Evolutionary conservation across 1,284 basidiomycete genomes (phyloP), one percentile per base, ranked within the genome.

Genomic region (Pseudozyma thailandica): DNA sequence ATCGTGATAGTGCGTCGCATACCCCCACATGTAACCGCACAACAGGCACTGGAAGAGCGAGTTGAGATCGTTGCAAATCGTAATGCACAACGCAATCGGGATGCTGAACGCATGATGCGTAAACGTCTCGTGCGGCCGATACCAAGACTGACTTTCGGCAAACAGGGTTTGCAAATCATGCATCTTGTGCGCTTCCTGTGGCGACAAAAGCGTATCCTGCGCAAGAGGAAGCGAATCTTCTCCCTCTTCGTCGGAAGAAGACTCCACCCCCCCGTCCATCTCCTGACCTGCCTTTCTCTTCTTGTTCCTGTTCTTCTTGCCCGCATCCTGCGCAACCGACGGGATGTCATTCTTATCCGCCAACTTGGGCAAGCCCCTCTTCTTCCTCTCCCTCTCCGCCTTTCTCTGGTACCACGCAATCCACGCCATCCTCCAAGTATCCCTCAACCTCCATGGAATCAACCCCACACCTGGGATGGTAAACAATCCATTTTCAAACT

Each of bases 41-140:
- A 61, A 28, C 26, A 69, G 20, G 15, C 71, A 74, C 84, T 93
- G 92, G 81, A 93, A 93, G 53, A 92, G 83, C 1, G 90, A 91
- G 83, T 93, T 93, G 31, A 89, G 88, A 76, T 92, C 91, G 82
- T 90, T 91, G 57, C 91, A 82, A 31, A 50, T 43, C 18, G 47
- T 52, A 43, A 44, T 57, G 31, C 18, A 68, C 89, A 87, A 46
- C 6, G 66, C 72, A 91, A 64, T 49, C 4, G 49, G 56, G 50
- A 79, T 75, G 6, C 90, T 90, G 82, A 92, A 93, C 8, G 91
- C 91, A 54, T 89, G 85, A 81, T 93, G 91, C 0, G 92, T 92
- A 56, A 89, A 89, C 10, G 91, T 93, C 35, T 90, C 91, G 82
- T 93, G 91, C 2, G 92, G 88, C 39, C 90, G 86, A 82, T 94